Base-by-base conservation (phyloP, 1,284 basidiomycete genomes). In the Moesziomyces parantarcticus region DNA sequence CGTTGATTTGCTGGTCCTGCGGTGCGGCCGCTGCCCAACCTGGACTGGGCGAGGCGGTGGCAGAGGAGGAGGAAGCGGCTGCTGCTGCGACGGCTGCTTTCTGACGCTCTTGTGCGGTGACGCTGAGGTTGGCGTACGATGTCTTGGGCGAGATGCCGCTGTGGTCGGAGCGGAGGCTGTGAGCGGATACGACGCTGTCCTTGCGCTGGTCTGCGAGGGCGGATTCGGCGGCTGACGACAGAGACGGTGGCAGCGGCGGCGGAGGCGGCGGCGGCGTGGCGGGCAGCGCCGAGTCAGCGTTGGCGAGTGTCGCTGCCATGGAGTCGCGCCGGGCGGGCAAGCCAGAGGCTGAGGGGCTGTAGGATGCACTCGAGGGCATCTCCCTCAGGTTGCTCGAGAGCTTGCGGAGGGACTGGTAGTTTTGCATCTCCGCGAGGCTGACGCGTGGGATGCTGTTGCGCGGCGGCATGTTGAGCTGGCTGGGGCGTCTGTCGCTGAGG, bases 131-230 rank as follows among this genome's bases (percentile, higher is more conserved):
- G 49, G 58, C 63, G 43, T 62, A 69, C 29, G 76, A 78, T 13
- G 76, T 74, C 43, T 77, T 79, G 25, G 77, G 77, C 44, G 76
- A 78, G 59, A 79, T 76, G 26, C 75, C 77, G 56, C 76, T 78
- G 39, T 75, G 58, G n/a, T 59, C 60, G 45, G 73, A 75, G 40
- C 57, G 67, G 40, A 67, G 41, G 58, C 67, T 71, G 54, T 63
- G 59, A 18, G 57, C 56, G 18, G 73, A 75, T 26, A 60, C 61
- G 25, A 70, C 55, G 44, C 73, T 75, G 44, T 61, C 67, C 58
- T 77, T 77, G 46, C 75, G 69, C 6, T 56, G 54, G 20, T 68
- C 68, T 14, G 43, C 45, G 26, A 58, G 54, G 14, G 22, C 18
- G 10, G 51, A 46, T 3, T 66, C 29, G 29, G 29, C 29, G 11